Percentiles rank a stretch among this genome's conserved stretches.
These are phyloP conservation scores for Aechmea fasciata DNA, from an alignment of 176 grass and related monocot genomes.

Conservation along the genomic window DNA sequence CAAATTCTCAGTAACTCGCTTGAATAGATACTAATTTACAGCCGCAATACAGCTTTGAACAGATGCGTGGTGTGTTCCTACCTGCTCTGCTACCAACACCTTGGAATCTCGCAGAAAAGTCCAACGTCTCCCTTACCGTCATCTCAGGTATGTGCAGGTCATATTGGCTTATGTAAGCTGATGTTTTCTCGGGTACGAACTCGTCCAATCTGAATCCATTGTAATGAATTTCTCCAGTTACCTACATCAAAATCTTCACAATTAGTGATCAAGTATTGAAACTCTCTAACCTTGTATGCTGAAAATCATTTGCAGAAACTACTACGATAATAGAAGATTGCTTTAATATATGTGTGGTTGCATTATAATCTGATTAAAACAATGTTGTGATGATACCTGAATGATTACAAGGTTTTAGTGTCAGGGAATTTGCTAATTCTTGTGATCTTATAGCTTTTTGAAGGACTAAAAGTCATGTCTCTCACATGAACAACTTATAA, in stretches of 20 bases:
- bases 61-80: conserved; percentile 19
- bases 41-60: neutral
- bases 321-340: too few species aligned
- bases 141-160: conserved; percentile 58
- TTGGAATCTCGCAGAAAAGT: conserved; percentile 70
- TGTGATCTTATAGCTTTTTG: too few species aligned
- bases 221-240: conserved; percentile 40
- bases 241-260: conserved; percentile 14
- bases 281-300: neutral
- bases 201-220: conserved; percentile 41
- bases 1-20: neutral
- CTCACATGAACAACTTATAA: too few species aligned
- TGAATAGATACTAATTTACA: neutral
- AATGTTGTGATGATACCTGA: too few species aligned
- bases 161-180: conserved; percentile 57
- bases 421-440: too few species aligned
- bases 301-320: neutral
- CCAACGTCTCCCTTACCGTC: conserved; percentile 57
- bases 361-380: too few species aligned
- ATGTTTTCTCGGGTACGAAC: conserved; percentile 63
- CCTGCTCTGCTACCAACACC: conserved; percentile 50
- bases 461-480: too few species aligned
- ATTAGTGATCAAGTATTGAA: neutral
- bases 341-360: too few species aligned
- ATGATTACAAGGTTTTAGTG: too few species aligned